Base-by-base conservation (phyloP, 2,329 filamentous ascomycete species). In the Penicillium rolfsii region DNA sequence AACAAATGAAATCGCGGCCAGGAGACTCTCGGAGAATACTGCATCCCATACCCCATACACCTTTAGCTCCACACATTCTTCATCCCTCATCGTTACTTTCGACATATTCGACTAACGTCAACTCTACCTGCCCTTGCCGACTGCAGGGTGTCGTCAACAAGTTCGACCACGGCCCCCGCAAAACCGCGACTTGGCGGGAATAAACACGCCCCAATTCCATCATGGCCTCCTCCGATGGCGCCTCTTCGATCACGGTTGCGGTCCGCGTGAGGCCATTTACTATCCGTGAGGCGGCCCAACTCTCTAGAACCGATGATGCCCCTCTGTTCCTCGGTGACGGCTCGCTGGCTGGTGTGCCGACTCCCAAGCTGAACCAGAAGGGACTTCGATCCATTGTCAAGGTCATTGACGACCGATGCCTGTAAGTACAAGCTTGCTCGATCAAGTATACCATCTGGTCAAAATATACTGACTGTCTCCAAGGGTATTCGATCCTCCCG, bases 401-500 rank as follows among this genome's bases (percentile, higher is more conserved):
- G 79, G 93, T 99, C 22, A 86, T 99, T 56, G 96, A 99, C 74
- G 93, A 97, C 74, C 91, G 91, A 72, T 98, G 95, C 81, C 81
- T 99, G 95, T 98, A 85, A 69, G 91, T 84, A 55, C 50, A 33
- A 8, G 9, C 58, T 5, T 14, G 12, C 35, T 6, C 9, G 5
- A 40, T 12, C n/a, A 4, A 4, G 19, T 22, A 14, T 14, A 38
- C 38, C 9, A 35, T 48, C 40, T 55, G 63, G 11, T 67, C 50
- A 40, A 46, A 55, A 65, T 68, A 14, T 52, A 14, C 59, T 67
- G 49, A 67, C 65, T 58, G 40, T 24, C 36, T 46, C 52, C 52
- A 98, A 98, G 95, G 75, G 89, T 99, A 35, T 99, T 99, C 76
- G 95, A 99, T 70, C 95, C 95, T 7, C 95, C 95, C 45, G 95